Conservation (phyloP, 2,329 filamentous ascomycete genomes). For the Xylaria sp. region DNA sequence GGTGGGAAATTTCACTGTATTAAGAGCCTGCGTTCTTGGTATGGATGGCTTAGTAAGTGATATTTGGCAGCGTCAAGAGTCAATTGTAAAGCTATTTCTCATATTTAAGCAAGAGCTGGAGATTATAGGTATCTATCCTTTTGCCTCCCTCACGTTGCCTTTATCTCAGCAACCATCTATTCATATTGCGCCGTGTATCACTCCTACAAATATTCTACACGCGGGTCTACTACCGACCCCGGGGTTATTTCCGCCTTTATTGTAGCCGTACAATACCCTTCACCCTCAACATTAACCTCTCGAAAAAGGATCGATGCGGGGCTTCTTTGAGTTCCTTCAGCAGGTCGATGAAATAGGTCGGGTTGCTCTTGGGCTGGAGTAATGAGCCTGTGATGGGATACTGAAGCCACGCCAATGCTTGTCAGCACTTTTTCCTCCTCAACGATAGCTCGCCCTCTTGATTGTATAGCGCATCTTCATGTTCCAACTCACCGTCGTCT, state of each 20-base stretch:
- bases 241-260: constrained; percentile 46
- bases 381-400: constrained; percentile 62
- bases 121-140: constrained; percentile 12
- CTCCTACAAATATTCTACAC: constrained; percentile 31
- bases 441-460: neutral
- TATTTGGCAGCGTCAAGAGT: neutral
- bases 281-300: constrained; percentile 63
- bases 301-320: constrained; percentile 66
- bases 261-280: constrained; percentile 69
- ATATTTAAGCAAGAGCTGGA: neutral
- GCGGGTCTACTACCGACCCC: neutral
- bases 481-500: constrained; percentile 58
- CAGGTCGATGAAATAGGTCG: constrained; percentile 71
- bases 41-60: neutral
- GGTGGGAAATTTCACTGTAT: neutral
- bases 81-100: neutral
- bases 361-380: constrained; percentile 69
- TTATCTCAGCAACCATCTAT: neutral
- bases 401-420: constrained; percentile 44
- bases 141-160: neutral
- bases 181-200: neutral
- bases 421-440: constrained; percentile 10
- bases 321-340: constrained; percentile 71
- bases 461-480: neutral
- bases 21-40: constrained; percentile 12